Base-by-base conservation (phyloP, 495 filamentous ascomycete genomes). In the Aspergillus carlsbadensis region DNA sequence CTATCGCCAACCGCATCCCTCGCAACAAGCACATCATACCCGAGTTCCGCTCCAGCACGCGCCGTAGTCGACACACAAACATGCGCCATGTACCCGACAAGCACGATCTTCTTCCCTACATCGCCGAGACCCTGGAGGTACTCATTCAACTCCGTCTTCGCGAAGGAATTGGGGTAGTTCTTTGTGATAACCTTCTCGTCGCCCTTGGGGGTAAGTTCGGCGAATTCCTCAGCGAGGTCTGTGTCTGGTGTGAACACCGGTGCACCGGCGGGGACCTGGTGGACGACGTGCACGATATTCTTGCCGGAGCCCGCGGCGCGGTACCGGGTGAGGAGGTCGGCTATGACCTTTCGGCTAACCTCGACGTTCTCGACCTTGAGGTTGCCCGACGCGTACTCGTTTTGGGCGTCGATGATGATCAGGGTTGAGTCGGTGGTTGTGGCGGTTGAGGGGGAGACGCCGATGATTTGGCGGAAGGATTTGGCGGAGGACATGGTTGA, bases 381-480 rank as follows among this genome's bases (percentile, higher is more conserved):
- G 1, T 67, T 56, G 55, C 84, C 84, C 15, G 68, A 44, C 54
- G 77, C 79, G 64, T 87, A 87, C 68, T 85, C 81, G 45, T 82
- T 81, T 64, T 83, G 80, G n/a, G 84, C 84, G 63, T 87, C 84
- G 66, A 87, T 79, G 60, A 87, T 84, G 56, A 87, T 65, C 17
- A 87, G 73, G 15, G 76, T 75, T 43, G 76, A 80, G 69, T 85
- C 80, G 17, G 71, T 54, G 2, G 75, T 59, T 15, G 78, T 75
- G 15, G 81, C 80, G 0, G 73, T 78, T 22, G 77, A 81, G 31
- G 69, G 72, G 20, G 74, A 61, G 15, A 77, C 48, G 56, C 79
- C 79, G 56, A 84, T 44, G 26, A 78, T 61, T 17, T 75, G 47
- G 51, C 80, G 79, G 71, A 85, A 82, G 60, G 76, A 78, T 60